These are phyloP conservation scores for Suhomyces canberraensis DNA, from an alignment of 805 yeast species.

Conservation along the genomic window DNA sequence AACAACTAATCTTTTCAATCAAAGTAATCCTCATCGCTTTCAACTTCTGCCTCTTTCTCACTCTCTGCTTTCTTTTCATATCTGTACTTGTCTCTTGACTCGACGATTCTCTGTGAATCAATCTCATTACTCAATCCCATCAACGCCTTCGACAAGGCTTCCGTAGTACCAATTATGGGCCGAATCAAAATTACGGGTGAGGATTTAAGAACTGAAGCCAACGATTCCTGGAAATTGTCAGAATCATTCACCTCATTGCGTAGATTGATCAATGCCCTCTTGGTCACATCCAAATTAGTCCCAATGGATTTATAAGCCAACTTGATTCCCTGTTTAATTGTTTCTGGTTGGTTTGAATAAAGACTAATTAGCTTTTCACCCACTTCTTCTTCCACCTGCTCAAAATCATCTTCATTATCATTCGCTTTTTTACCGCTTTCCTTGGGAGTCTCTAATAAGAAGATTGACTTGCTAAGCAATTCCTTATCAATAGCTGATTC, in stretches of 20 bases:
- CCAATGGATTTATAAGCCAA: slow-evolving; percentile 75
- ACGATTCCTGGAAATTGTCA: slow-evolving; percentile 63
- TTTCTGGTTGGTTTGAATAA: slow-evolving; percentile 81
- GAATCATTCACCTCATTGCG: slow-evolving; percentile 61
- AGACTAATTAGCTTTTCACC: slow-evolving; percentile 50
- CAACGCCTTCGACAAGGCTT: slow-evolving; percentile 77
- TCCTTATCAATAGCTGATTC: slow-evolving; percentile 13
- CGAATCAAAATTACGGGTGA: slow-evolving; percentile 79
- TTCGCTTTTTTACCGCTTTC: background rate
- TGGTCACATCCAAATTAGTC: slow-evolving; percentile 62
- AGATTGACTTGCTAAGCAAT: slow-evolving; percentile 20
- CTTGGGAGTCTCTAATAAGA: slow-evolving; percentile 17
- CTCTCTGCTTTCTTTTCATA: slow-evolving; percentile 4
- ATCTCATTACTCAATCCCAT: slow-evolving; percentile 81
- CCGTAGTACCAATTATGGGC: slow-evolving; percentile 91
- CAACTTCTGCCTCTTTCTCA: slow-evolving; percentile 5
- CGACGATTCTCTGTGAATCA: slow-evolving; percentile 59
- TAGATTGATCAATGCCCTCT: slow-evolving; percentile 57
- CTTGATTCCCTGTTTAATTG: slow-evolving; percentile 65
- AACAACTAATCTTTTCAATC: too few relatives aligned
- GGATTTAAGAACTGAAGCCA: slow-evolving; percentile 63
- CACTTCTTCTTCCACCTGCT: slow-evolving; percentile 20
- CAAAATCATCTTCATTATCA: slow-evolving; percentile 20
- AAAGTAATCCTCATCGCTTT: background rate
- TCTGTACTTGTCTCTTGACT: slow-evolving; percentile 66